Base-by-base conservation (phyloP, 1,284 basidiomycete genomes). In the Ceratobasidium papillatum region DNA sequence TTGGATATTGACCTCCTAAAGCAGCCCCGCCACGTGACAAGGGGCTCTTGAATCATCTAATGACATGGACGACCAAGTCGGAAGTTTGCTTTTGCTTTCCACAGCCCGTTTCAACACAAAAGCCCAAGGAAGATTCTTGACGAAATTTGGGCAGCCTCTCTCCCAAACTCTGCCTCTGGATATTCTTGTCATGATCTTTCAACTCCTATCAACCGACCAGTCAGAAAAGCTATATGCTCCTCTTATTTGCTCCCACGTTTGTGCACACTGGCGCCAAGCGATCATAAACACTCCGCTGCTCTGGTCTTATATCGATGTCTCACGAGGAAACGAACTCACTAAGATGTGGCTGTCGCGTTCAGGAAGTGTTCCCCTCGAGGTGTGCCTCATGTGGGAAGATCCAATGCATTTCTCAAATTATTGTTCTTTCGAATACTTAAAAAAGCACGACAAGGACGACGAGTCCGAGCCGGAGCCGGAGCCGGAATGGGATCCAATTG, bases 231-330 rank as follows among this genome's bases (percentile, higher is more conserved):
- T 62, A 62, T 62, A 41, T 22, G 59, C 59, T 9, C 59, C 59
- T 22, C 59, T 62, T n/a, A 62, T 62, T 17, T 62, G 41, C 19
- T 62, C 59, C 25, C 59, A 45, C n/a, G 59, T 62, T 36, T 62
- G 59, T 17, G 38, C 59, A 43, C 32, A 43, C 22, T 62, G 59
- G 59, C 59, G 59, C 22, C n/a, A 27, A 11, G 19, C 25, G 11
- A 45, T 45, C n/a, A 43, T 30, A 9, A 2, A 45, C 2, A 62
- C 22, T 1, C 59, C 59, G 3, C 36, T 27, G 3, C 59, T 62
- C 12, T 62, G 59, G 59, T 62, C 59, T 22, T 36, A 43, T 22
- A 43, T 62, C 5, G 59, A 62, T 27, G 36, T 36, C 19, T 62
- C 38, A 17, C 38, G 59, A 43, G 59, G 59, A 17, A 27, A 30